Evolutionary conservation across 1,284 basidiomycete species (phyloP).

Genomic region (Ceraceosorus bombacis): DNA sequence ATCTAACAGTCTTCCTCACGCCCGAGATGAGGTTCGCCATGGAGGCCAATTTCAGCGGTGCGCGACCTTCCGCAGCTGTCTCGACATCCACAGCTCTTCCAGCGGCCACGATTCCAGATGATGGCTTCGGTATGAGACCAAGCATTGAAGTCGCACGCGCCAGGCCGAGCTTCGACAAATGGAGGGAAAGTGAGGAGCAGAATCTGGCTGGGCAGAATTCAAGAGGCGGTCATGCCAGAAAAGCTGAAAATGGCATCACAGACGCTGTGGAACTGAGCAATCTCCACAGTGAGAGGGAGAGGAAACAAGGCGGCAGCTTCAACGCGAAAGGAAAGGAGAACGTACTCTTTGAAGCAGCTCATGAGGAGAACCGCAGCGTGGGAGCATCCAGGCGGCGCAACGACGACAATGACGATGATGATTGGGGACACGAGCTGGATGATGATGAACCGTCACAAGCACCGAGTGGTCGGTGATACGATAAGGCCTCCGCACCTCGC

Average conservation of each 20-base stretch:
- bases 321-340: background rate
- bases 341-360: background rate
- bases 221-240: no score
- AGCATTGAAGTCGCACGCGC: conserved; percentile 1
- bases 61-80: conserved; percentile 3
- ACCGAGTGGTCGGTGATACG: no score
- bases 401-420: no score
- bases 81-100: conserved; percentile 4
- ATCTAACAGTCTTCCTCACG: conserved; percentile 27
- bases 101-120: conserved; percentile 3
- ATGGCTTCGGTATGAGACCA: conserved; percentile 7
- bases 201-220: no score
- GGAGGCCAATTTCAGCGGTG: conserved; percentile 20
- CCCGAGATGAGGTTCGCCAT: conserved; percentile 37
- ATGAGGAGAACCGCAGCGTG: no score
- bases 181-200: no score
- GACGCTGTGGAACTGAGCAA: background rate
- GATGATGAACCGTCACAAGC: no score
- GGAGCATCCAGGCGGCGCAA: no score
- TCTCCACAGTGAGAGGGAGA: background rate
- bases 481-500: no score
- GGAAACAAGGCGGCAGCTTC: background rate
- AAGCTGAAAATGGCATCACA: background rate
- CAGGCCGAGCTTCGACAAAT: no score
- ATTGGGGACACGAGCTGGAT: no score